Percentiles rank a stretch among this genome's conserved stretches.
phyloP scores from a whole-genome alignment of 192 early-diverging fungal species.

The Entophlyctis helioformis region DNA sequence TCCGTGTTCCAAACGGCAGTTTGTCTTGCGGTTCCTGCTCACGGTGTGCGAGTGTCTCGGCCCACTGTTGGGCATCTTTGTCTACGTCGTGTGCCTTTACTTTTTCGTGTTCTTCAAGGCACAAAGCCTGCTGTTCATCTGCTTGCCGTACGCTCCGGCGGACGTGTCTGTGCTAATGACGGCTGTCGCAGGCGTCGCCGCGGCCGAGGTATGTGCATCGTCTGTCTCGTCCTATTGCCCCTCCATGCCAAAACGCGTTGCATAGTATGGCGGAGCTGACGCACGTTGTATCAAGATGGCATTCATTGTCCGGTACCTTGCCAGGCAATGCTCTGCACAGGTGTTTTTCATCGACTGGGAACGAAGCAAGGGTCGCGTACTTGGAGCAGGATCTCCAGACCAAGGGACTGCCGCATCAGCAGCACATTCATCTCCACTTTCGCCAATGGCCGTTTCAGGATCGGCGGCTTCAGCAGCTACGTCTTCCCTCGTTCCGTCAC shows the following conservation, averaged over 20 bases:
- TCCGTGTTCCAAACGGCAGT: too few species aligned
- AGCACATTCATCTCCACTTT: too few species aligned
- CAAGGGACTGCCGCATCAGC: constrained; percentile 7
- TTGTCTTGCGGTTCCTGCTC: too few species aligned
- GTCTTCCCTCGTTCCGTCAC: too few species aligned
- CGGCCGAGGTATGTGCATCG: constrained; percentile 13
- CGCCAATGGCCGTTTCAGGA: too few species aligned
- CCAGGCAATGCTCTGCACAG: constrained; percentile 31
- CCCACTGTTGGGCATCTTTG: too few species aligned
- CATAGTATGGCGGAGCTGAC: constrained; percentile 3
- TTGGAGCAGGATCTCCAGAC: neutral
- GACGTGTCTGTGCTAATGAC: constrained; percentile 16
- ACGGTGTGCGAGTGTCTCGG: too few species aligned
- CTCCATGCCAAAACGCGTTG: constrained; percentile 1
- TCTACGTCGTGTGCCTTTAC: too few species aligned
- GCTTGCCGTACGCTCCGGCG: constrained; percentile 12
- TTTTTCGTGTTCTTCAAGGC: too few species aligned
- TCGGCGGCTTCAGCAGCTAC: too few species aligned
- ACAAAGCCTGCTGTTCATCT: too few species aligned
- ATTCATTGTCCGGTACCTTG: constrained; percentile 15
- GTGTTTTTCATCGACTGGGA: constrained; percentile 53
- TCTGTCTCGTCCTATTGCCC: neutral
- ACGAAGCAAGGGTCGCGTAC: constrained; percentile 22
- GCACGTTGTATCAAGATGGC: neutral
- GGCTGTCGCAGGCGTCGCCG: constrained; percentile 15